These are phyloP conservation scores for Cadophora gregata DNA, from an alignment of 2,329 filamentous ascomycete species.

Conservation along the genomic window DNA sequence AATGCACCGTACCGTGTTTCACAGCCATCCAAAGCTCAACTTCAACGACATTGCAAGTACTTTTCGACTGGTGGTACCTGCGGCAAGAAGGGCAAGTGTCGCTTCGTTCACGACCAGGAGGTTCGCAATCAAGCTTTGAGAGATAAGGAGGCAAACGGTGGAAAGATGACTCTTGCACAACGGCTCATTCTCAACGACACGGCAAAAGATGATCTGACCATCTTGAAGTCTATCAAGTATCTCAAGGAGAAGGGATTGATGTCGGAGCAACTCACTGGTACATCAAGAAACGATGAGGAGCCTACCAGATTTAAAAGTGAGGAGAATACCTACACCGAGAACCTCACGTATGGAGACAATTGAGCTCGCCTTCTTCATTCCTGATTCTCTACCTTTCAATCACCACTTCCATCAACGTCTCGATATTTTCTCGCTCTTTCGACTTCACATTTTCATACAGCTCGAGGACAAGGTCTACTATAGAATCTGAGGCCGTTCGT, in stretches of 20 bases:
- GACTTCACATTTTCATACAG: not conserved
- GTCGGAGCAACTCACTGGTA: constrained; percentile 41
- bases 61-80: constrained; percentile 72
- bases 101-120: constrained; percentile 70
- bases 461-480: not conserved
- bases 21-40: constrained; percentile 61
- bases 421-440: not conserved
- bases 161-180: constrained; percentile 69
- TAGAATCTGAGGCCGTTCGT: no score
- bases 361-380: constrained; percentile 17
- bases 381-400: not conserved
- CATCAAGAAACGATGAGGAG: constrained; percentile 38
- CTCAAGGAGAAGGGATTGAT: constrained; percentile 56
- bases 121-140: constrained; percentile 67
- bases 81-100: constrained; percentile 77
- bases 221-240: constrained; percentile 70
- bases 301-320: constrained; percentile 35
- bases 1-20: constrained; percentile 43
- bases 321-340: constrained; percentile 38
- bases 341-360: constrained; percentile 40
- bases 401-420: not conserved
- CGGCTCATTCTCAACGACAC: constrained; percentile 71
- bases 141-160: constrained; percentile 69
- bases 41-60: constrained; percentile 73
- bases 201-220: constrained; percentile 69